phyloP scores from a whole-genome alignment of 2,329 filamentous ascomycete genomes.

The Ceratocystis ficicola region DNA sequence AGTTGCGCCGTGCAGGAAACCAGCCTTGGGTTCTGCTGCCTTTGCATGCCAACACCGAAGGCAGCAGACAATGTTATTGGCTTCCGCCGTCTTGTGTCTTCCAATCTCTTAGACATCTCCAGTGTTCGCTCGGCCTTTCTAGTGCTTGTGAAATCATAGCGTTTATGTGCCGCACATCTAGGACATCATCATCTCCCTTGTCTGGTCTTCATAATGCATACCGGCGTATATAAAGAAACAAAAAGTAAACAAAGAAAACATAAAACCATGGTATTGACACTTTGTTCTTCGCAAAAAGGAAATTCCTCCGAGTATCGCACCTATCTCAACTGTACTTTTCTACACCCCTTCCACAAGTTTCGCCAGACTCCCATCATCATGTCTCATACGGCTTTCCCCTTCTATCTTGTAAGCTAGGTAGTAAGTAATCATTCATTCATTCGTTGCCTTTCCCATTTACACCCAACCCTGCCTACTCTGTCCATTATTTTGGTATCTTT shows the following conservation, averaged over 20 bases:
- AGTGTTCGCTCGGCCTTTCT: no score
- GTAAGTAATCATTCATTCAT: constrained; percentile 21
- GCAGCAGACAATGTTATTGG: no score
- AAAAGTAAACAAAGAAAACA: constrained; percentile 9
- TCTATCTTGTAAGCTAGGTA: constrained; percentile 19
- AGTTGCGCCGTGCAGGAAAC: no score
- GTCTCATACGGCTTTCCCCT: background rate
- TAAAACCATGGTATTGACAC: constrained; percentile 18
- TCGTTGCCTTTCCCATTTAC: constrained; percentile 17
- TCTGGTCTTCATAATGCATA: background rate
- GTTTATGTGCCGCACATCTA: no score
- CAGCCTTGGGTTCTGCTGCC: no score
- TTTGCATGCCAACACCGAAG: no score
- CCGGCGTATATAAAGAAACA: no score
- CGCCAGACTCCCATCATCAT: background rate
- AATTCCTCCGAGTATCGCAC: background rate
- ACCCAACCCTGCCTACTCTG: constrained; percentile 1
- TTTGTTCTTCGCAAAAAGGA: constrained; percentile 14
- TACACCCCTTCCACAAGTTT: background rate
- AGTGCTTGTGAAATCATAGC: no score
- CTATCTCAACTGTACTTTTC: constrained; percentile 2
- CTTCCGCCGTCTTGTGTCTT: no score
- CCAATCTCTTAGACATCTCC: no score
- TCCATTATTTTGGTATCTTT: constrained; percentile 19
- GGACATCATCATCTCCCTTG: background rate